These are phyloP conservation scores for Saccharomyces uvarum DNA, from an alignment of 1,139 yeast species.

Conservation along the genomic window DNA sequence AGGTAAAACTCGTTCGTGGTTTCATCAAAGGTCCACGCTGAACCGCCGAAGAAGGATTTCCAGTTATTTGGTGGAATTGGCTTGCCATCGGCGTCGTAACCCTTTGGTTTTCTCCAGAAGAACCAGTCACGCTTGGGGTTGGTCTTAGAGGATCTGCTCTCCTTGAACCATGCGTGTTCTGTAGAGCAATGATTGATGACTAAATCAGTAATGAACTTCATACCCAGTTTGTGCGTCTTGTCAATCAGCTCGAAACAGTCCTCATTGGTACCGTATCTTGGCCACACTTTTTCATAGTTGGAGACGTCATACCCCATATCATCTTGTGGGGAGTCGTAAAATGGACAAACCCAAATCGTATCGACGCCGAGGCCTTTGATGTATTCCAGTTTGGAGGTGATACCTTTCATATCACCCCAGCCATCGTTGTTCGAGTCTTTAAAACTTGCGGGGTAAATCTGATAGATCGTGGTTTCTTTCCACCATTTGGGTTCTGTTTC, in stretches of 20 bases:
- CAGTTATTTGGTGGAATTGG: constrained; percentile 53
- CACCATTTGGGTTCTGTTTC: constrained; percentile 36
- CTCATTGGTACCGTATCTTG: constrained; percentile 46
- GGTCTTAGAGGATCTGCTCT: constrained; percentile 42
- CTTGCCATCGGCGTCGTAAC: constrained; percentile 40
- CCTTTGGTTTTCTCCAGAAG: constrained; percentile 45
- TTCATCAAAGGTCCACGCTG: constrained; percentile 53
- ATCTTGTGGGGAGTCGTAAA: constrained; percentile 51
- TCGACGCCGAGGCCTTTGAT: constrained; percentile 46
- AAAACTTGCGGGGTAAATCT: not conserved
- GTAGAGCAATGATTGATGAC: constrained; percentile 54
- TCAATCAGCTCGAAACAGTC: constrained; percentile 32
- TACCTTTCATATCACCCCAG: constrained; percentile 49
- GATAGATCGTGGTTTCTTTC: not conserved
- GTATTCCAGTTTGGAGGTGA: constrained; percentile 45
- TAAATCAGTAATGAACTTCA: constrained; percentile 48
- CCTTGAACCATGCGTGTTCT: constrained; percentile 52
- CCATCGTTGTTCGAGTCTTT: constrained; percentile 51
- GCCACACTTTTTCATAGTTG: constrained; percentile 46
- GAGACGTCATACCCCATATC: constrained; percentile 61
- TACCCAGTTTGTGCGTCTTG: constrained; percentile 40
- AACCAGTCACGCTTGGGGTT: constrained; percentile 59
- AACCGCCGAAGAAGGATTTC: constrained; percentile 45
- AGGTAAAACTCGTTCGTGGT: constrained; percentile 46
- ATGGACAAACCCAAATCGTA: constrained; percentile 51